Conservation (phyloP, 2,329 filamentous ascomycete species). For the Zasmidium angulare region DNA sequence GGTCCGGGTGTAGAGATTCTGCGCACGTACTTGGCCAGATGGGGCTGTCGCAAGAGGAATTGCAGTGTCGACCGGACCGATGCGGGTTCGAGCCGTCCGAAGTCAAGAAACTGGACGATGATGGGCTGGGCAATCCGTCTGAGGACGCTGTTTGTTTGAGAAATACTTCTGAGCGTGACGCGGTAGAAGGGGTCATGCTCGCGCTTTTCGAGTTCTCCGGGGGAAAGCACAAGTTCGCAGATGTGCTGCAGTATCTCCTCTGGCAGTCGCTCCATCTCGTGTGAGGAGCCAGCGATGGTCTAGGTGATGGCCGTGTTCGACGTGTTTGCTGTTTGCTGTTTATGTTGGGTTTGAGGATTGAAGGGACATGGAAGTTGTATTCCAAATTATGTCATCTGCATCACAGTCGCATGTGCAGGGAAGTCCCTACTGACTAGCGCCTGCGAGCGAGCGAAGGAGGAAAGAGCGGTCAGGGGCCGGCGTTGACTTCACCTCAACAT, state of each 20-base stretch:
- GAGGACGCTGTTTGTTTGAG: neutral
- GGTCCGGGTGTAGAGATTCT: neutral
- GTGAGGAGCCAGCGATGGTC: neutral
- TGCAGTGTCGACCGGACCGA: neutral
- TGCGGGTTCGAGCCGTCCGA: neutral
- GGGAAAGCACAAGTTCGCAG: neutral
- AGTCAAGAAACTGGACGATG: neutral
- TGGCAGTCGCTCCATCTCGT: neutral
- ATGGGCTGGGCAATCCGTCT: neutral
- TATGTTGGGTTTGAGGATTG: no score
- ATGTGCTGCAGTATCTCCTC: neutral
- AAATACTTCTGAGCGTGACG: neutral
- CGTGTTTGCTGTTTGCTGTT: no score
- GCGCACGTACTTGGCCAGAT: neutral
- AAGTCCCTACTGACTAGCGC: no score
- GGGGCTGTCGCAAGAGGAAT: neutral
- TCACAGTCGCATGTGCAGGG: no score
- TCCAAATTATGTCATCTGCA: no score
- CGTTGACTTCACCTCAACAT: no score
- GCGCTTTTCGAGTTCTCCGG: no score
- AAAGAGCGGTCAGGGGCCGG: no score
- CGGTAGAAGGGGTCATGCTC: no score
- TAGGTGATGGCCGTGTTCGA: no score
- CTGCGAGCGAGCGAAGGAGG: no score
- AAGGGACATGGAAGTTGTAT: no score